Evolutionary conservation across 129 eudicot species (phyloP).

Genomic region (Flaveria sonorensis): DNA sequence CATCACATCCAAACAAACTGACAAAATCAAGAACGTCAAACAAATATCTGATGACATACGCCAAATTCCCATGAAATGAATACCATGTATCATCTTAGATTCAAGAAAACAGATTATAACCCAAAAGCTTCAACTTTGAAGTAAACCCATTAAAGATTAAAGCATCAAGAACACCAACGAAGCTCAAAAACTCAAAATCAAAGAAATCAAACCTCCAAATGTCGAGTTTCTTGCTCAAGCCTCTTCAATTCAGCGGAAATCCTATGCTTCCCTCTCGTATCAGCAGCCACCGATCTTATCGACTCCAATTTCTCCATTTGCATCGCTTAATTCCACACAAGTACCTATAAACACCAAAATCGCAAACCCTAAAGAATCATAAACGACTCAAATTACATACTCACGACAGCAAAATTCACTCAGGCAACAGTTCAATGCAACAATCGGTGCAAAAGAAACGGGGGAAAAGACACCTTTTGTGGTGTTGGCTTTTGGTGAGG

Average conservation of each 20-base stretch:
- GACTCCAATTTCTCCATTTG: slow-evolving; percentile 49
- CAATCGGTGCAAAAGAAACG: slow-evolving; percentile 18
- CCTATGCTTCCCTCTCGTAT: slow-evolving; percentile 78
- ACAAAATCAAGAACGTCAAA: slow-evolving; percentile 13
- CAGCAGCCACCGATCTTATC: slow-evolving; percentile 49
- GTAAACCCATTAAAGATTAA: not conserved
- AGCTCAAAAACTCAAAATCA: not conserved
- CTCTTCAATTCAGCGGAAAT: slow-evolving; percentile 80
- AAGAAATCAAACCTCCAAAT: slow-evolving; percentile 53
- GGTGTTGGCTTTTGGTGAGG: slow-evolving; percentile 30
- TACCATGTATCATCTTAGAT: slow-evolving; percentile 15
- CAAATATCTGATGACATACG: slow-evolving; percentile 7
- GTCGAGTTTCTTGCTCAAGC: slow-evolving; percentile 78
- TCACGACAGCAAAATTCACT: slow-evolving; percentile 27
- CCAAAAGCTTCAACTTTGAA: slow-evolving; percentile 23
- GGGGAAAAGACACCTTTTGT: slow-evolving; percentile 31
- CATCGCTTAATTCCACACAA: slow-evolving; percentile 33
- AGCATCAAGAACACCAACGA: not conserved
- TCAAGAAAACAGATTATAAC: not conserved
- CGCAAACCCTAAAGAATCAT: slow-evolving; percentile 31
- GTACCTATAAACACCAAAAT: slow-evolving; percentile 24
- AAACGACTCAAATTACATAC: slow-evolving; percentile 20
- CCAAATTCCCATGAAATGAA: not conserved
- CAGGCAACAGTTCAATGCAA: not conserved
- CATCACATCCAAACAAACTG: not conserved